These are phyloP conservation scores for Xerocomus potaroensis DNA, from an alignment of 768 basidiomycete genomes.

Conservation along the genomic window DNA sequence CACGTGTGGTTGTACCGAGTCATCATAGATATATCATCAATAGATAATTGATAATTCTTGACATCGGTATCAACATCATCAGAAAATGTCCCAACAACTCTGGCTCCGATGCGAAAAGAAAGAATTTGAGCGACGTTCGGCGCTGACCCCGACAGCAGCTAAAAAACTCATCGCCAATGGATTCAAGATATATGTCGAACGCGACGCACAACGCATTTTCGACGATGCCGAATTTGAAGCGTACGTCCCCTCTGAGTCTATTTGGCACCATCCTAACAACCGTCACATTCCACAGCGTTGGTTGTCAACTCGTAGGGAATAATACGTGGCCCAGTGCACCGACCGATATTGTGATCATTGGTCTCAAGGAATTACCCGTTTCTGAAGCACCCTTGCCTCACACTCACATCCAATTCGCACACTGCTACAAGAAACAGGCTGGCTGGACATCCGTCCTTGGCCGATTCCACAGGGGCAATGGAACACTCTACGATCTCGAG, in stretches of 20 bases:
- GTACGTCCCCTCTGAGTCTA: conserved; percentile 48
- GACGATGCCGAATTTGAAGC: conserved; percentile 88
- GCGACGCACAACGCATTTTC: conserved; percentile 92
- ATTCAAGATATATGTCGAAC: conserved; percentile 88
- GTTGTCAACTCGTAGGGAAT: conserved; percentile 82
- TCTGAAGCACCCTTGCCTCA: conserved; percentile 83
- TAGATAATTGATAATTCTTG: too few relatives aligned
- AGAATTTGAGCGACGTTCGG: conserved; percentile 87
- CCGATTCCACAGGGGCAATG: conserved; percentile 80
- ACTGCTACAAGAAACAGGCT: conserved; percentile 94
- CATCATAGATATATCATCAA: too few relatives aligned
- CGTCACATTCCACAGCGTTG: conserved; percentile 52
- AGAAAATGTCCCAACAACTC: conserved; percentile 41
- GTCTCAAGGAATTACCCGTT: conserved; percentile 91
- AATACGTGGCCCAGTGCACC: conserved; percentile 89
- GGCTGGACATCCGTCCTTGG: conserved; percentile 87
- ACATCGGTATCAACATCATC: too few relatives aligned
- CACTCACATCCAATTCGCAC: conserved; percentile 97
- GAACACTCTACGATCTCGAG: conserved; percentile 91
- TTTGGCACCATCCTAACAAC: neutral
- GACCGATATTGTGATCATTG: conserved; percentile 72
- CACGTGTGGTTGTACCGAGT: too few relatives aligned
- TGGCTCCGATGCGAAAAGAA: conserved; percentile 99
- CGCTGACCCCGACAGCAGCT: conserved; percentile 88
- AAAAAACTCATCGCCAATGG: conserved; percentile 85